These are phyloP conservation scores for Vitis riparia DNA, from an alignment of 164 flowering plant species.

Conservation along the genomic window DNA sequence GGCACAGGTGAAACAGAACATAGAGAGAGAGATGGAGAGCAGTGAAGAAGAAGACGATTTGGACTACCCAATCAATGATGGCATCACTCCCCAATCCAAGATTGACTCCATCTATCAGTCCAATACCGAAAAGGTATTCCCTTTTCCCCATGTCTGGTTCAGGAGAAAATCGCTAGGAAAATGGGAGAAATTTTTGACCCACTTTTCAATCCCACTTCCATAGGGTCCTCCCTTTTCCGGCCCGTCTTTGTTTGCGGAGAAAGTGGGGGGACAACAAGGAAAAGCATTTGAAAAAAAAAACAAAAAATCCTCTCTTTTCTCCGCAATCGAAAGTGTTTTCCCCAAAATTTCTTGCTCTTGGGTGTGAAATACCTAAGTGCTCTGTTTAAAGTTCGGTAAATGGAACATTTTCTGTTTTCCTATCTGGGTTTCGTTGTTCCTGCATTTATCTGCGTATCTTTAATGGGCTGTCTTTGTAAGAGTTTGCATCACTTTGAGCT, in stretches of 20 bases:
- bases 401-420: too few species aligned
- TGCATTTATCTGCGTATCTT: too few species aligned
- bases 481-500: too few species aligned
- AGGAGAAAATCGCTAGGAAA: background rate
- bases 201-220: background rate
- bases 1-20: background rate
- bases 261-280: too few species aligned
- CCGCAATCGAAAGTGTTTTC: background rate
- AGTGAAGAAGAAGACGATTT: slow-evolving; percentile 86
- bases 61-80: slow-evolving; percentile 69
- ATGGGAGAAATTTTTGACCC: background rate
- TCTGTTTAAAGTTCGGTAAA: too few species aligned
- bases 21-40: slow-evolving; percentile 61
- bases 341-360: too few species aligned
- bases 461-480: too few species aligned
- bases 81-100: slow-evolving; percentile 85
- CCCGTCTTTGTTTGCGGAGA: too few species aligned
- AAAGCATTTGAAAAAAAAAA: too few species aligned
- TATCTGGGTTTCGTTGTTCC: too few species aligned
- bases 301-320: background rate
- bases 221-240: too few species aligned
- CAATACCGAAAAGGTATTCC: slow-evolving; percentile 70
- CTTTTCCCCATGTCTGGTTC: background rate
- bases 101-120: slow-evolving; percentile 83
- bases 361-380: too few species aligned